phyloP scores from a whole-genome alignment of 176 grass and related monocot species.

The Chrysopogon serrulatus region DNA sequence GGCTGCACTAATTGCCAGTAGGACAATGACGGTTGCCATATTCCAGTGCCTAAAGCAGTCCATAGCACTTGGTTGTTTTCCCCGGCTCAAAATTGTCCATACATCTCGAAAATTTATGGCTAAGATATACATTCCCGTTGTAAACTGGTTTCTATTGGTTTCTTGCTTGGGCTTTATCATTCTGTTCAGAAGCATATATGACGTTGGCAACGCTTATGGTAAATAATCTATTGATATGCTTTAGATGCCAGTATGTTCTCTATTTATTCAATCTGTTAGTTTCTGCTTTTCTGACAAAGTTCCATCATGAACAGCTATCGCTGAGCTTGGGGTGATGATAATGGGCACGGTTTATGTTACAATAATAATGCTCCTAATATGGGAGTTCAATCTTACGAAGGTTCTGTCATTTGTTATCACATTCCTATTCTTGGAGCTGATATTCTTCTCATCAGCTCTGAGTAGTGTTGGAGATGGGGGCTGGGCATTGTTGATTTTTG shows the following conservation, averaged over 20 bases:
- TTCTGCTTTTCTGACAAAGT: conserved; percentile 13
- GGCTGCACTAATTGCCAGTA: conserved; percentile 93
- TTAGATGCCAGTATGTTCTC: conserved; percentile 1
- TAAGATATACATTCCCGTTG: conserved; percentile 91
- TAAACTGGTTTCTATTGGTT: conserved; percentile 92
- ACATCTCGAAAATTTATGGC: conserved; percentile 97
- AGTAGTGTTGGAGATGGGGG: conserved; percentile 94
- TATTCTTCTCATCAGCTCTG: conserved; percentile 88
- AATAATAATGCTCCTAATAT: conserved; percentile 99
- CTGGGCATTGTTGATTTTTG: conserved; percentile 74
- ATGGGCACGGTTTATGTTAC: conserved; percentile 83
- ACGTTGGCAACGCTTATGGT: conserved; percentile 94
- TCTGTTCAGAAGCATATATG: conserved; percentile 66
- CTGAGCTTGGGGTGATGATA: conserved; percentile 94
- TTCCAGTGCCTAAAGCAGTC: conserved; percentile 97
- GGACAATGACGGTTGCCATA: conserved; percentile 89
- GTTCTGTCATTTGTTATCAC: conserved; percentile 64
- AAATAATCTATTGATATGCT: conserved; percentile 21
- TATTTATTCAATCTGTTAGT: conserved; percentile 11
- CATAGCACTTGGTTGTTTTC: conserved; percentile 94
- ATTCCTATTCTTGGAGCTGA: conserved; percentile 67
- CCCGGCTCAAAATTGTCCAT: conserved; percentile 90
- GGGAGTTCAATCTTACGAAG: conserved; percentile 64
- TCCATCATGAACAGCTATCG: conserved; percentile 62
- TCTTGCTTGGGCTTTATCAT: conserved; percentile 70